Evolutionary conservation across 1,284 basidiomycete species (phyloP).

Genomic region (Ustilago lituana): DNA sequence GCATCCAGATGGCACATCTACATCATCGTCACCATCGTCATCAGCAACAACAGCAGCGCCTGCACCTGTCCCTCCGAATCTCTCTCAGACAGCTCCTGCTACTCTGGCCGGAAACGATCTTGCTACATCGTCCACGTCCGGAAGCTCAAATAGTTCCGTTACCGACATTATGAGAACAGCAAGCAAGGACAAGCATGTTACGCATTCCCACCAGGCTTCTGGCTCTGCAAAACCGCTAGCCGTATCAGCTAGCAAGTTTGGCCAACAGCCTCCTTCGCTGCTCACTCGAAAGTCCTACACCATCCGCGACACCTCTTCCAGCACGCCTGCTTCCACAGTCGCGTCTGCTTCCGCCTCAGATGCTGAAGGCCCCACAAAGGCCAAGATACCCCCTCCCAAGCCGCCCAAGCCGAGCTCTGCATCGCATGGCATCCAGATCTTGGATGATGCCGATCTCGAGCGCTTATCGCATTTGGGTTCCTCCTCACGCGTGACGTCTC

Average conservation of each 20-base stretch:
- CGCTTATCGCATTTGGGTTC: conserved; percentile 23
- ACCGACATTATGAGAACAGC: conserved; percentile 10
- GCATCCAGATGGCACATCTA: conserved; percentile 11
- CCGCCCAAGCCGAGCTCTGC: conserved; percentile 34
- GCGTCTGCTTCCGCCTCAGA: conserved; percentile 38
- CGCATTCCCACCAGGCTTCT: conserved; percentile 13
- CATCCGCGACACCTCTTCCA: conserved; percentile 10
- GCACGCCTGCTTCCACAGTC: conserved; percentile 13
- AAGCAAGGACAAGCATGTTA: conserved; percentile 12
- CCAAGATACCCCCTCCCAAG: conserved; percentile 25
- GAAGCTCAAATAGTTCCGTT: conserved; percentile 23
- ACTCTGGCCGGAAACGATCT: conserved; percentile 24
- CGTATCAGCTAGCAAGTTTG: conserved; percentile 24
- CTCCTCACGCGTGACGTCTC: conserved; percentile 26
- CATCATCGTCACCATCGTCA: not conserved
- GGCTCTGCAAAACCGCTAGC: conserved; percentile 4
- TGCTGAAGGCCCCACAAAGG: conserved; percentile 21
- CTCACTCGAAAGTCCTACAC: conserved; percentile 9
- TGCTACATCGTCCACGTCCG: conserved; percentile 4
- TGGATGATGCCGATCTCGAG: conserved; percentile 43
- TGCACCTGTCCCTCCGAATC: not conserved
- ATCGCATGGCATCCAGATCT: conserved; percentile 30
- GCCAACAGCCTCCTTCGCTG: conserved; percentile 14
- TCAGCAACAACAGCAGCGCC: too few relatives aligned
- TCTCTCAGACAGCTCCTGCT: conserved; percentile 3